Conservation (phyloP, 1,139 yeast species). For the Hansenula anomala region DNA sequence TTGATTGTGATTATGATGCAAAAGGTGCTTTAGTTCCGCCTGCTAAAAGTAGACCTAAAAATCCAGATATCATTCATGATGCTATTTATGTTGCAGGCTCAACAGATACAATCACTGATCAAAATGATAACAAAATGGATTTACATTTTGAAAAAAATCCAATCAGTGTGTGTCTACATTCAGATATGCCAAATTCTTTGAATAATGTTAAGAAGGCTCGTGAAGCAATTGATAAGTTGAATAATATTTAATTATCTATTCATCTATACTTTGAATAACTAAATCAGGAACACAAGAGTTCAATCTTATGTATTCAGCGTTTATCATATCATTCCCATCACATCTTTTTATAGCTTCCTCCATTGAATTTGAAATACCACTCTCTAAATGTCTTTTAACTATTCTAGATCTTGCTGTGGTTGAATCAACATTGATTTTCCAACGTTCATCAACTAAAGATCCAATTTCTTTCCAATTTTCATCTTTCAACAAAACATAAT, state of each 20-base stretch:
- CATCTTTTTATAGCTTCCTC: constrained; percentile 51
- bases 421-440: constrained; percentile 39
- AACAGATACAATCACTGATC: constrained; percentile 4
- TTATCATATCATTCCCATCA: constrained; percentile 53
- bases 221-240: constrained; percentile 27
- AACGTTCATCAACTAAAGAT: constrained; percentile 8
- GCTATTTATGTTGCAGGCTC: constrained; percentile 19
- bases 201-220: constrained; percentile 29
- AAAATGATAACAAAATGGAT: not conserved
- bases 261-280: constrained; percentile 12
- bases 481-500: constrained; percentile 8
- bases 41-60: constrained; percentile 25
- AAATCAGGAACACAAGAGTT: constrained; percentile 32
- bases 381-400: constrained; percentile 50
- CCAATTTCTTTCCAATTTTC: constrained; percentile 8
- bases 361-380: constrained; percentile 46
- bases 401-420: constrained; percentile 42
- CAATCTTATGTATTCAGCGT: constrained; percentile 45
- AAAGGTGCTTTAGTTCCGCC: constrained; percentile 28
- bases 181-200: constrained; percentile 35
- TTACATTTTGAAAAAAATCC: constrained; percentile 28
- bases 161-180: constrained; percentile 31
- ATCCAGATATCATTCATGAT: constrained; percentile 28
- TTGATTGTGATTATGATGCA: constrained; percentile 30
- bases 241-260: no score